These are phyloP conservation scores for Neoboletus brunneissimus DNA, from an alignment of 768 basidiomycete species.

Conservation along the genomic window DNA sequence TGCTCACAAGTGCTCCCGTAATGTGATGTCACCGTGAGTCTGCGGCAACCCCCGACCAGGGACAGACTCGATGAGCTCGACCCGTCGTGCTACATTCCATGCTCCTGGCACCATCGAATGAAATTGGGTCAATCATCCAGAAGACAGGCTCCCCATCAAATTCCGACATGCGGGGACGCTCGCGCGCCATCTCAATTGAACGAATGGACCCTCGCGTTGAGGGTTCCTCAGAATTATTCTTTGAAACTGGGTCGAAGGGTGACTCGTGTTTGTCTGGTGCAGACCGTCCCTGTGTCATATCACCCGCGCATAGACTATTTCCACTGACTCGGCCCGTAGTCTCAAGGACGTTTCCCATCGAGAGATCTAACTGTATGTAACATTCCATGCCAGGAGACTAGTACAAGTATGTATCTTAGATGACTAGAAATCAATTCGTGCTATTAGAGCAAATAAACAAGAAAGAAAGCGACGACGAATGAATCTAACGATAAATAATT, in stretches of 20 bases:
- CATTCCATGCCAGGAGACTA: not conserved
- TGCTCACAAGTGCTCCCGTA: no score
- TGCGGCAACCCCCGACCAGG: no score
- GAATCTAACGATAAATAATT: constrained; percentile 1
- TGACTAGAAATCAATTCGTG: not conserved
- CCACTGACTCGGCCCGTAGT: not conserved
- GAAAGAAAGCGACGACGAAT: not conserved
- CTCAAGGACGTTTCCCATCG: not conserved
- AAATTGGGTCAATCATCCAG: no score
- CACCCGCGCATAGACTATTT: not conserved
- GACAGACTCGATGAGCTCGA: no score
- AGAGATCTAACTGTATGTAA: not conserved
- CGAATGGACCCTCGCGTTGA: no score
- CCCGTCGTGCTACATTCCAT: no score
- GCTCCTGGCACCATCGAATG: no score
- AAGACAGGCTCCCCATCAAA: no score
- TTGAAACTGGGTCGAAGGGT: not conserved
- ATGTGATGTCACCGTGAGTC: no score
- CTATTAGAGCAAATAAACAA: not conserved
- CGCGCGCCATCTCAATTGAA: no score
- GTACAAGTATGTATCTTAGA: not conserved
- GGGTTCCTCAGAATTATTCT: no score
- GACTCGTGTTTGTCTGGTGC: not conserved
- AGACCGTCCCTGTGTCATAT: not conserved
- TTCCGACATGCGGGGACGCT: no score